Percentiles rank a stretch among this genome's conserved stretches.
phyloP scores from a whole-genome alignment of 73 alveolate species.

The Symbiodinium natans region DNA sequence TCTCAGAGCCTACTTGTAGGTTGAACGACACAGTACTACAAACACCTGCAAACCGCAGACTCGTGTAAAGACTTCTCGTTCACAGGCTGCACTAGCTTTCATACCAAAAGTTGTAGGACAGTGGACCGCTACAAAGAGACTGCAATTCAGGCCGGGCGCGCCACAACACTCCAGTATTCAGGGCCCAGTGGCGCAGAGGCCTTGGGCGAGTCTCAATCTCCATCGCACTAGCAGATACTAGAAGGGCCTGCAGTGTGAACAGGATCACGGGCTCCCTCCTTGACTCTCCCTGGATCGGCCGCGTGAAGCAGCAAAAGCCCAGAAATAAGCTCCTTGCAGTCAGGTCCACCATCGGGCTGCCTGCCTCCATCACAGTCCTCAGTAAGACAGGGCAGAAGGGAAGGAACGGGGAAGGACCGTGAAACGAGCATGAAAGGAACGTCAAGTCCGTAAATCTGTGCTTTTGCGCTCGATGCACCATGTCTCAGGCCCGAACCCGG shows the following conservation, averaged over 20 bases:
- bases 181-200: constrained; percentile 33
- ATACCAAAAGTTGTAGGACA: too few relatives aligned
- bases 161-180: constrained; percentile 9
- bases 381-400: too few relatives aligned
- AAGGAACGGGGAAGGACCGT: too few relatives aligned
- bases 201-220: not conserved
- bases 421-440: too few relatives aligned
- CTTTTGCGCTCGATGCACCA: not conserved
- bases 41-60: too few relatives aligned
- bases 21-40: too few relatives aligned
- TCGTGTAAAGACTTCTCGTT: too few relatives aligned
- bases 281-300: too few relatives aligned
- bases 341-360: not conserved
- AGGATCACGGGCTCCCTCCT: not conserved
- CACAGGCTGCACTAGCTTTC: too few relatives aligned
- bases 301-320: too few relatives aligned
- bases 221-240: not conserved
- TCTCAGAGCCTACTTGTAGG: too few relatives aligned
- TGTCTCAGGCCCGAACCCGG: not conserved
- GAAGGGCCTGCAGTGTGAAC: not conserved
- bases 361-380: not conserved
- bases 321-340: not conserved
- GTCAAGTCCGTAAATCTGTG: not conserved
- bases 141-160: not conserved
- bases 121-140: too few relatives aligned